Base-by-base conservation (phyloP, 2,329 filamentous ascomycete genomes). In the Colletotrichum salicis region DNA sequence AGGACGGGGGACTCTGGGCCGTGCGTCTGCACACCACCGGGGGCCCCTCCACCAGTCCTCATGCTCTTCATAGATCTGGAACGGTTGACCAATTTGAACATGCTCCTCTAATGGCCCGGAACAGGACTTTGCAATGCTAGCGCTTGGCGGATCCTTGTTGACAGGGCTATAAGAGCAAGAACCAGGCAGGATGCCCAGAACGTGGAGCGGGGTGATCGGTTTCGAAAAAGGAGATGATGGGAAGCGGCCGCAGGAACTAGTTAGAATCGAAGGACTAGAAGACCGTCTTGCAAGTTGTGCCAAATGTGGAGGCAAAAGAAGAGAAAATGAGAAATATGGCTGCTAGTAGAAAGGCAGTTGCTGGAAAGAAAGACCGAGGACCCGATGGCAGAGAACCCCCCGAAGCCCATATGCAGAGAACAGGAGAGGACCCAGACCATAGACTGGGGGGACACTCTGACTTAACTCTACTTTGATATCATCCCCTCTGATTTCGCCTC, bases 31-130 rank as follows among this genome's bases (percentile, higher is more conserved):
- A 33, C 69, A 72, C 52, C 74, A 61, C 73, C 57, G 48, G 52
- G 68, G 56, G 55, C 73, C 59, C 73, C 71, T 60, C 75, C 73
- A 63, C 73, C 72, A 52, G 54, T 58, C 71, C 77, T 74, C 71
- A 76, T 75, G 64, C 65, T 73, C 74, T 76, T 76, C 71, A 76
- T 74, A 56, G 78, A 80, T 74, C 76, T 79, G 76, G 78, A 77
- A 75, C 78, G 80, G 60, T 76, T 77, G 74, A 78, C 77, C 74
- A 77, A 77, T 74, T 78, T 78, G 72, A 80, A 78, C 81, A 80
- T 82, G 75, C 64, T 70, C 74, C 77, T 73, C 60, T 61, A 62
- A 64, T 74, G 55, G 67, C 33, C 35, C 64, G 70, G 33, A 63
- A 56, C 58, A 65, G 68, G 52, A 58, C 72, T 48, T 66, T 37